A percentile compares a stretch with the other conserved stretches of the same genome.
These are phyloP conservation scores for Chlorella sp. DNA, from an alignment of 139 green algal genomes.

Conservation along the genomic window DNA sequence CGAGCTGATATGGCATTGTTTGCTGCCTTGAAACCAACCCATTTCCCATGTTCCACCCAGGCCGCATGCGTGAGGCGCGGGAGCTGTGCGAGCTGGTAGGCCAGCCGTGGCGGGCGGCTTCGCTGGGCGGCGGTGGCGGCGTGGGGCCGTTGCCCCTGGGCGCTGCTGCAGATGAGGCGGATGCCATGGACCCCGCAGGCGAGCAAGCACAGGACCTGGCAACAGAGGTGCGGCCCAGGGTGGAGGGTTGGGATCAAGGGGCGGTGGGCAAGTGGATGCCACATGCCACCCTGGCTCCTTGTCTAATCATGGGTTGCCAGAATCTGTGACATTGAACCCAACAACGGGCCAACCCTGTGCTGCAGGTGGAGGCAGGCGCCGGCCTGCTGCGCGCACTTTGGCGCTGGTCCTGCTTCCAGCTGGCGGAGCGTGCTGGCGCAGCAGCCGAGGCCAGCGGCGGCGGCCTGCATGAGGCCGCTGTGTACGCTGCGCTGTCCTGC, in stretches of 20 bases:
- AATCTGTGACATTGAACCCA: too few species aligned
- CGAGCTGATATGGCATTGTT: too few species aligned
- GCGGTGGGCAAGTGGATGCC: too few species aligned
- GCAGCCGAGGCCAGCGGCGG: slow-evolving; percentile 5
- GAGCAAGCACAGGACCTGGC: slow-evolving; percentile 63
- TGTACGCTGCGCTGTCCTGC: slow-evolving; percentile 71
- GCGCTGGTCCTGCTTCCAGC: slow-evolving; percentile 73
- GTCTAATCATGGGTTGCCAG: too few species aligned
- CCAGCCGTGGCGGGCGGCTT: slow-evolving; percentile 77
- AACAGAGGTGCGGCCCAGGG: slow-evolving; percentile 6
- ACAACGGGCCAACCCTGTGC: too few species aligned
- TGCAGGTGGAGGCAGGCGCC: slow-evolving; percentile 49
- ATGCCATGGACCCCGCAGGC: slow-evolving; percentile 41
- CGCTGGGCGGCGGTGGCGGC: slow-evolving; percentile 64
- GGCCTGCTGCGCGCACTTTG: slow-evolving; percentile 65
- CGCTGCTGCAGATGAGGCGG: slow-evolving; percentile 48
- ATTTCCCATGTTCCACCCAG: slow-evolving; percentile 29
- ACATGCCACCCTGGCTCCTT: too few species aligned
- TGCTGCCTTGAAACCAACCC: too few species aligned
- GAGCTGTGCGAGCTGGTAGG: slow-evolving; percentile 65
- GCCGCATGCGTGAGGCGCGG: slow-evolving; percentile 61
- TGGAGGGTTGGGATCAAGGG: neutral
- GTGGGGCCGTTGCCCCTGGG: slow-evolving; percentile 76
- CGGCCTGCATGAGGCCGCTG: slow-evolving; percentile 66
- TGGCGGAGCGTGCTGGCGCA: slow-evolving; percentile 40